A percentile compares a stretch with the other conserved stretches of the same genome.
phyloP scores from a whole-genome alignment of 441 rosid species.

The Daphne laureola region DNA sequence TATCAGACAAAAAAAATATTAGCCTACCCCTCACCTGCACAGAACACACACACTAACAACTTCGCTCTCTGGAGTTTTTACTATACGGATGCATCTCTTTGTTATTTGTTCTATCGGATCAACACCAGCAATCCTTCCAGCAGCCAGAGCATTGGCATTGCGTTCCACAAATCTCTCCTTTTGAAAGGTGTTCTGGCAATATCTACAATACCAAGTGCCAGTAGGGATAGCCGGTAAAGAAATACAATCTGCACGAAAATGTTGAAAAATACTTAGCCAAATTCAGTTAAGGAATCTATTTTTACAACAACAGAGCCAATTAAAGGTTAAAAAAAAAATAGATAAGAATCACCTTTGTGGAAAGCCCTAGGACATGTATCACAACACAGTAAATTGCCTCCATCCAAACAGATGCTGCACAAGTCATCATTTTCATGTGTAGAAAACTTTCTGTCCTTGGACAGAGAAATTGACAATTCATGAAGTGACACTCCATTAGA shows the following conservation, averaged over 20 bases:
- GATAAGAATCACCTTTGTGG: slow-evolving; percentile 53
- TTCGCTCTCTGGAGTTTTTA: slow-evolving; percentile 48
- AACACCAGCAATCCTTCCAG: slow-evolving; percentile 81
- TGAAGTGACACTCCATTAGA: slow-evolving; percentile 97
- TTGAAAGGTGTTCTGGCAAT: slow-evolving; percentile 49
- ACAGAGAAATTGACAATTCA: slow-evolving; percentile 61
- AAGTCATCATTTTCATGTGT: slow-evolving; percentile 71
- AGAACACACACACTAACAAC: slow-evolving; percentile 69
- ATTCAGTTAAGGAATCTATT: neutral
- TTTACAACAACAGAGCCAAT: slow-evolving; percentile 2
- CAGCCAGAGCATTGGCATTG: slow-evolving; percentile 79
- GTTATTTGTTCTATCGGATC: slow-evolving; percentile 84
- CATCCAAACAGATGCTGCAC: slow-evolving; percentile 78
- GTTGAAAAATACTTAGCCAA: neutral
- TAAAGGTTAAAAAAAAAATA: neutral
- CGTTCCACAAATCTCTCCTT: slow-evolving; percentile 64
- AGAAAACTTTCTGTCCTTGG: slow-evolving; percentile 47
- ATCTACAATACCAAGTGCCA: slow-evolving; percentile 77
- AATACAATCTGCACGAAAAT: slow-evolving; percentile 41
- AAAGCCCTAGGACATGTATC: slow-evolving; percentile 93
- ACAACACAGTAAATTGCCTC: slow-evolving; percentile 85
- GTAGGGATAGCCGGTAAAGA: slow-evolving; percentile 40
- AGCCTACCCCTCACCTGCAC: slow-evolving; percentile 53
- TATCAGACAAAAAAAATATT: neutral
- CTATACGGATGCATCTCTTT: slow-evolving; percentile 78